Percentiles rank a stretch among this genome's conserved stretches.
Conservation (phyloP, 2,329 filamentous ascomycete species). For the Exophiala calicioides region DNA sequence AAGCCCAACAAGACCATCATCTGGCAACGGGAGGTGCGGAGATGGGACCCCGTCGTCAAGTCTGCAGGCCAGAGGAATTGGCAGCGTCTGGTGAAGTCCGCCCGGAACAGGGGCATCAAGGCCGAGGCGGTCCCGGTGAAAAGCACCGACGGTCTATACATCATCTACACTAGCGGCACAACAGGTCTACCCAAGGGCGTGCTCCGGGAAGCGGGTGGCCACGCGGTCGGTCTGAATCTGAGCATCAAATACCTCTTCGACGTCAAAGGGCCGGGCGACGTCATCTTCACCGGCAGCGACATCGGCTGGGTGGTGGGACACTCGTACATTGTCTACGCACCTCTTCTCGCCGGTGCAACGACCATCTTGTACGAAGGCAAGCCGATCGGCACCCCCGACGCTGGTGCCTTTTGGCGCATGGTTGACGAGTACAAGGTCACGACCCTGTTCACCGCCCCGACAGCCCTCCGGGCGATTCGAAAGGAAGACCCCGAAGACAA, state of each 20-base stretch:
- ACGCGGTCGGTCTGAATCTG: conserved; percentile 80
- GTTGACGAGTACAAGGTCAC: conserved; percentile 81
- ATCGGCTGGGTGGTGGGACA: conserved; percentile 88
- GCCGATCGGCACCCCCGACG: conserved; percentile 83
- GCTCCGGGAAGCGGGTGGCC: conserved; percentile 77
- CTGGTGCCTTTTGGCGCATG: conserved; percentile 84
- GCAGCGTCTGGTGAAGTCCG: conserved; percentile 74
- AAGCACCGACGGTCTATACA: conserved; percentile 79
- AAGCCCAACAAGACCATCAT: conserved; percentile 74
- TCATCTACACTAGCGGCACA: conserved; percentile 85
- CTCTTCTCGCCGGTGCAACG: conserved; percentile 79
- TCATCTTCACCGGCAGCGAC: conserved; percentile 77
- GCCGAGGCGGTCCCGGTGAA: conserved; percentile 76
- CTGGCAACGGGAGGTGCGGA: conserved; percentile 77
- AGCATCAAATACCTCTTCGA: conserved; percentile 82
- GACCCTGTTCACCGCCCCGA: conserved; percentile 82
- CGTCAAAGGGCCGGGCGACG: conserved; percentile 79
- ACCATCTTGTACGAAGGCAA: conserved; percentile 94
- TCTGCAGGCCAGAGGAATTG: conserved; percentile 73
- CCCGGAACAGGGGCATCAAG: conserved; percentile 64
- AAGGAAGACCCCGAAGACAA: conserved; percentile 78
- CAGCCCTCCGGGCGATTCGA: conserved; percentile 80
- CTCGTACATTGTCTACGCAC: conserved; percentile 86
- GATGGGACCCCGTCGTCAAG: conserved; percentile 71
- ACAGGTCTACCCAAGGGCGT: conserved; percentile 84